These are phyloP conservation scores for Selaginella moellendorffii DNA, from an alignment of 75 land plant species.

Conservation along the genomic window DNA sequence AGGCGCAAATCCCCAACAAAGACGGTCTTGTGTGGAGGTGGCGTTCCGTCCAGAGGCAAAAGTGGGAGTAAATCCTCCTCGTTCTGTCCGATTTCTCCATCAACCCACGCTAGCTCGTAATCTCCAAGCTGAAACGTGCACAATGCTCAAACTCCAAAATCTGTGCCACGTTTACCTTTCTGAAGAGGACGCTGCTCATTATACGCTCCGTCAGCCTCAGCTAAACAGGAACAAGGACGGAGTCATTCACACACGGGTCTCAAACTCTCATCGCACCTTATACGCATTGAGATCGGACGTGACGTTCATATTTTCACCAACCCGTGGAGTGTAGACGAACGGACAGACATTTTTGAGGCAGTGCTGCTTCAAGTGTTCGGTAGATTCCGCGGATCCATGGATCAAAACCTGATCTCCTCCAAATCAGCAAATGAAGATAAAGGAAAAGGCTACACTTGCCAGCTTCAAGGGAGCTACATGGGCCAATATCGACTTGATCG, in stretches of 20 bases:
- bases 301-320: conserved; percentile 79
- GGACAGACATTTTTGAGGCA: conserved; percentile 71
- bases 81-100: conserved; percentile 64
- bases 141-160: too few relatives aligned
- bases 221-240: conserved; percentile 16
- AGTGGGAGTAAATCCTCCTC: conserved; percentile 55
- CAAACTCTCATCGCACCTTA: conserved; percentile 51
- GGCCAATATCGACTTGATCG: conserved; percentile 68
- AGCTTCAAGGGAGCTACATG: conserved; percentile 93
- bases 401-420: conserved; percentile 56
- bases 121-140: conserved; percentile 87
- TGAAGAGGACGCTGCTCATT: conserved; percentile 92
- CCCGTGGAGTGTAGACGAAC: conserved; percentile 84
- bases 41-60: conserved; percentile 41
- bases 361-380: conserved; percentile 90
- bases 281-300: conserved; percentile 95
- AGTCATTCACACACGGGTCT: too few relatives aligned
- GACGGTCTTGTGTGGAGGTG: conserved; percentile 89
- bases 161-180: too few relatives aligned
- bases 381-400: conserved; percentile 97
- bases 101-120: conserved; percentile 89
- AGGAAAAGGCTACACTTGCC: conserved; percentile 19
- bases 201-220: conserved; percentile 80
- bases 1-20: conserved; percentile 84
- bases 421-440: background rate